Evolutionary conservation across 2,329 filamentous ascomycete genomes (phyloP).

Genomic region (Didymella lethalis): DNA sequence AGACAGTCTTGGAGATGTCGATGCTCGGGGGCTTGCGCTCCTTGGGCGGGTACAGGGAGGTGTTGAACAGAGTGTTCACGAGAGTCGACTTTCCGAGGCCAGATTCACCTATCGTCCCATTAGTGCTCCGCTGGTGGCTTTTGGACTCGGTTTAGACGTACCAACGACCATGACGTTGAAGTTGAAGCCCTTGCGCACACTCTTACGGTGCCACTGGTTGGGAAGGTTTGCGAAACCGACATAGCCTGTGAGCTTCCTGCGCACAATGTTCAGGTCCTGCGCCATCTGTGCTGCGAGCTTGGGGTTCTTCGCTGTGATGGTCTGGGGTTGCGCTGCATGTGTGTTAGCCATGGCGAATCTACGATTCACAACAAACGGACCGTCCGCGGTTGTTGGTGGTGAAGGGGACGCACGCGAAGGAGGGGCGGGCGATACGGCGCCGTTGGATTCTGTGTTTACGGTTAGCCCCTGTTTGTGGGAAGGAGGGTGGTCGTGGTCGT

Average conservation of each 20-base stretch:
- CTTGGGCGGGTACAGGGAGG: slow-evolving; percentile 96
- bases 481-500: slow-evolving; percentile 18
- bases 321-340: slow-evolving; percentile 59
- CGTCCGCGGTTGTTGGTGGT: slow-evolving; percentile 57
- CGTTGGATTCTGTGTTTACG: slow-evolving; percentile 54
- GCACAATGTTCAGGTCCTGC: slow-evolving; percentile 85
- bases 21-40: slow-evolving; percentile 97
- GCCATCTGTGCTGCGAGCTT: slow-evolving; percentile 62
- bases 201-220: slow-evolving; percentile 99
- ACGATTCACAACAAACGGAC: slow-evolving; percentile 65
- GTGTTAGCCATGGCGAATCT: slow-evolving; percentile 64
- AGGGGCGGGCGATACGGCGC: slow-evolving; percentile 52
- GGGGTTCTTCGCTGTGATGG: slow-evolving; percentile 70
- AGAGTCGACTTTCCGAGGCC: slow-evolving; percentile 98
- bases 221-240: slow-evolving; percentile 98
- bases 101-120: slow-evolving; percentile 79
- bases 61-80: slow-evolving; percentile 99
- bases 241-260: slow-evolving; percentile 97
- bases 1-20: slow-evolving; percentile 87
- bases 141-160: slow-evolving; percentile 62
- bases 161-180: slow-evolving; percentile 99
- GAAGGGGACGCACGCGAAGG: slow-evolving; percentile 58
- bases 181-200: slow-evolving; percentile 99
- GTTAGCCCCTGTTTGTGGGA: slow-evolving; percentile 40
- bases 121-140: slow-evolving; percentile 20